Evolutionary conservation across 306 rosid species (phyloP), one percentile per base, ranked within the genome.

Genomic region (Cajanus cajan): DNA sequence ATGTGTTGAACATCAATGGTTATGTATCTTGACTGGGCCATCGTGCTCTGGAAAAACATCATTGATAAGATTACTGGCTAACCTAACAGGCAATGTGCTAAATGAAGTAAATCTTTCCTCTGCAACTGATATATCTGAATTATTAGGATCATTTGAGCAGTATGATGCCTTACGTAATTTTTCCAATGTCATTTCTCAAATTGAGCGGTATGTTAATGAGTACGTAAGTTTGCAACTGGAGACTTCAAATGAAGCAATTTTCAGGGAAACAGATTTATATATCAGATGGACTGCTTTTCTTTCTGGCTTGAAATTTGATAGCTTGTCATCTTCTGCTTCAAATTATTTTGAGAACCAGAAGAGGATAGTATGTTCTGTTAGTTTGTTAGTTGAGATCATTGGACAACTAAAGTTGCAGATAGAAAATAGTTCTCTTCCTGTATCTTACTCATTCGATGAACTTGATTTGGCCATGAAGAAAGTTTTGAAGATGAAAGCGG

Each of bases 101-200:
- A 90, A 92, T 82, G 97, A 95, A 83, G 55, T 92, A 45, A 94
- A 91, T 87, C 97, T 95, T 72, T 95, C 98, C 39, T 84, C 98
- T 62, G 96, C 95, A 13, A 92, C 98, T 47, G 98, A 95, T 82
- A 95, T 92, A 64, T 95, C 96, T 68, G 98, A 95, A 80, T 81
- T 95, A 68, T 92, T 94, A 65, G 98, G 98, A 55, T 92, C 96
- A 83, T 95, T 95, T 81, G 97, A 95, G 86, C 98, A 95, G 80
- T 92, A 90, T 65, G 87, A 95, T 72, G 90, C 91, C 59, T 69
- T 90, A 69, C 89, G 96, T 16, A 88, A 83, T 74, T 88, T 92
- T 58, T 90, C 67, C 55, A 61, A 72, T 24, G 89, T 87, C 77
- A 87, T 87, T 77, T 65, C 82, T 82, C 89, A 76, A 80, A 78